These are phyloP conservation scores for Juglanconis juglandina DNA, from an alignment of 2,329 filamentous ascomycete species.

Conservation along the genomic window DNA sequence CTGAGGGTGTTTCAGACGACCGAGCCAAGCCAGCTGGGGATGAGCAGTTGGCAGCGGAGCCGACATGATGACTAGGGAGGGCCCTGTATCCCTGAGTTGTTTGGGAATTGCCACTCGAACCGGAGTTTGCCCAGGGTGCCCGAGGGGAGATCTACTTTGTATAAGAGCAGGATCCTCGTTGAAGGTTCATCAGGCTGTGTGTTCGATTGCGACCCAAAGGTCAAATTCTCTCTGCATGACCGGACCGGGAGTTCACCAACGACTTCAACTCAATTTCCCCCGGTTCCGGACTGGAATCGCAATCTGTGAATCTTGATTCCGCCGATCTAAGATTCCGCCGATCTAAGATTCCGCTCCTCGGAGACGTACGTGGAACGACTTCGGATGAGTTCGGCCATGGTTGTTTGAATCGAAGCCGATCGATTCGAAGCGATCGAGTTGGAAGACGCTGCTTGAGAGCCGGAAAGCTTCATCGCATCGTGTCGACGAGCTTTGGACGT, in stretches of 20 bases:
- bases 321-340: neutral
- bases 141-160: neutral
- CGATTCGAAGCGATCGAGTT: neutral
- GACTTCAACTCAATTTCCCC: neutral
- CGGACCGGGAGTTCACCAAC: neutral
- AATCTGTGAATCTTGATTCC: neutral
- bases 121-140: neutral
- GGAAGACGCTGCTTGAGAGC: too few species aligned
- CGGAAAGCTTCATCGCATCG: too few species aligned
- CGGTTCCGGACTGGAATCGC: neutral
- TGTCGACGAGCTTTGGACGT: too few species aligned
- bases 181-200: too few species aligned
- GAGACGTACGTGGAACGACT: too few species aligned
- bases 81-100: neutral
- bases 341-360: neutral
- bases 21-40: neutral
- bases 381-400: too few species aligned
- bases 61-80: neutral
- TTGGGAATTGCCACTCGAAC: neutral
- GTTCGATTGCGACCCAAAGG: too few species aligned
- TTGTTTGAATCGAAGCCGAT: neutral
- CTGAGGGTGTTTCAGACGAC: slow-evolving; percentile 1
- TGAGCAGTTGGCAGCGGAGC: neutral
- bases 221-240: too few species aligned
- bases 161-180: neutral